A percentile compares a stretch with the other conserved stretches of the same genome.
phyloP scores from a whole-genome alignment of 1,284 basidiomycete genomes.

The Cryptococcus jaspeensis region DNA sequence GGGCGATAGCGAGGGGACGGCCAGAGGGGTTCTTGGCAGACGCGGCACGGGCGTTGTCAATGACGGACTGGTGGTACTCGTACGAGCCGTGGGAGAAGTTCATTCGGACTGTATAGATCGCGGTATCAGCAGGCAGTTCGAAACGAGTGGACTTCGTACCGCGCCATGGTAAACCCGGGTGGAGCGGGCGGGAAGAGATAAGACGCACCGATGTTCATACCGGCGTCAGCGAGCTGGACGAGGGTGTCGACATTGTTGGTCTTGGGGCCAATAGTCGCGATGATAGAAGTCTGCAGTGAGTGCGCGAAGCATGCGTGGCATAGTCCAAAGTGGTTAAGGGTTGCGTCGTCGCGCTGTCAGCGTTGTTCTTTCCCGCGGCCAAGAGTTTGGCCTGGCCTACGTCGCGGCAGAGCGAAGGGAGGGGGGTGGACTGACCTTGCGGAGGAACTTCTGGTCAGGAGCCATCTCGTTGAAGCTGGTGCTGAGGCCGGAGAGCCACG shows the following conservation, averaged over 20 bases:
- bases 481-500: constrained; percentile 83
- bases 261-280: constrained; percentile 96
- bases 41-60: constrained; percentile 90
- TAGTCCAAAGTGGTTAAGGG: not conserved
- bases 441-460: constrained; percentile 75
- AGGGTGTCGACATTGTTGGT: constrained; percentile 86
- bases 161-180: not conserved
- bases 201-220: constrained; percentile 88
- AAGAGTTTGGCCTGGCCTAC: not conserved
- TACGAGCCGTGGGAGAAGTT: constrained; percentile 97
- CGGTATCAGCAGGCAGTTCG: not conserved
- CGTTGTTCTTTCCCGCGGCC: no score
- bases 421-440: constrained; percentile 66
- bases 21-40: constrained; percentile 67
- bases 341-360: no score
- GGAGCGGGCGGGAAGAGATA: not conserved
- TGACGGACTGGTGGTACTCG: constrained; percentile 95
- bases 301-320: not conserved
- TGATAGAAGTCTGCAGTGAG: constrained; percentile 78
- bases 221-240: constrained; percentile 73
- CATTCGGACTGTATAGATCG: constrained; percentile 74
- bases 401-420: constrained; percentile 5
- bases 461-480: constrained; percentile 64
- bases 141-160: not conserved
- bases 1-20: constrained; percentile 93